Evolutionary conservation across 805 yeast species (phyloP).

Genomic region (Lipomyces sp.): DNA sequence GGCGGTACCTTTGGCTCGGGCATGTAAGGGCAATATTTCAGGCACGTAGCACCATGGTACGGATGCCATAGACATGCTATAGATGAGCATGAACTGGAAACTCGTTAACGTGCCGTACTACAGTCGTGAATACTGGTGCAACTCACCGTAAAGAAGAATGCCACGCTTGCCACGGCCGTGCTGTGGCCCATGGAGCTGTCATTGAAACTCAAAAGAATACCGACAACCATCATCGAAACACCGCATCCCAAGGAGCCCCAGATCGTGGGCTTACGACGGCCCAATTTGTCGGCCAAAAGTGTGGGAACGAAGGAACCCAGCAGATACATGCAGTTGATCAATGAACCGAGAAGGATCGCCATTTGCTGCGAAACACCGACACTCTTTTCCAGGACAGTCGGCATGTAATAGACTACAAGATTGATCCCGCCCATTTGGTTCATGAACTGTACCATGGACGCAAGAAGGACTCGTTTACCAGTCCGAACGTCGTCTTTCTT

Average conservation of each 20-base stretch:
- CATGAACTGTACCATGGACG: conserved; percentile 42
- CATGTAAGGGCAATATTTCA: conserved; percentile 59
- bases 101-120: too few species aligned
- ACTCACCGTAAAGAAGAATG: conserved; percentile 47
- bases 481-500: conserved; percentile 41
- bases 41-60: conserved; percentile 48
- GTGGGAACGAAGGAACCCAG: neutral
- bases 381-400: conserved; percentile 48
- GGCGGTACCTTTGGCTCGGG: neutral
- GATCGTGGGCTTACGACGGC: neutral
- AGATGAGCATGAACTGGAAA: too few species aligned
- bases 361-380: neutral
- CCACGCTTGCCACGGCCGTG: conserved; percentile 25
- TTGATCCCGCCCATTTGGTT: conserved; percentile 35
- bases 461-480: conserved; percentile 55
- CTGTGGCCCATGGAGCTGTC: too few species aligned
- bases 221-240: too few species aligned
- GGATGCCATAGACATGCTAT: conserved; percentile 47
- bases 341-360: neutral
- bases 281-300: neutral
- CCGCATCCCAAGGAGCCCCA: too few species aligned
- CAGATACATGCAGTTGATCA: neutral
- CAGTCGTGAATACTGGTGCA: too few species aligned
- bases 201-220: too few species aligned
- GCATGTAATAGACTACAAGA: conserved; percentile 51